A percentile compares a stretch with the other conserved stretches of the same genome.
Evolutionary conservation across 305 asterid genomes (phyloP).

Genomic region (Solanum aculeatissimum): DNA sequence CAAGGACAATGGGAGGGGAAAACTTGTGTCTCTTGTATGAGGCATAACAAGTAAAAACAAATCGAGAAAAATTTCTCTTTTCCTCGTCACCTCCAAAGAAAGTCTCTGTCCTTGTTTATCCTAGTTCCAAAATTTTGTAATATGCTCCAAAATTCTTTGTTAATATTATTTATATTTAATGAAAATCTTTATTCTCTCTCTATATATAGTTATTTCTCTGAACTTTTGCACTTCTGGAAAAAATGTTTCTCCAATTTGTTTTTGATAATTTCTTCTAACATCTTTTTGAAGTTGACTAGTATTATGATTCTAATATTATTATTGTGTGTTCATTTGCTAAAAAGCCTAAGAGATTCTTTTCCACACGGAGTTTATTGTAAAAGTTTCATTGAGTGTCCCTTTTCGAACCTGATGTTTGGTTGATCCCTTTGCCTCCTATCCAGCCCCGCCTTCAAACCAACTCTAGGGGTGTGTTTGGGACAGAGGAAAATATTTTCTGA

Average conservation of each 20-base stretch:
- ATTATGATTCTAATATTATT: not conserved
- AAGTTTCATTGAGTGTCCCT: not conserved
- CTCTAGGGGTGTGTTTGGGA: too few species aligned
- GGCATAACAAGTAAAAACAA: not conserved
- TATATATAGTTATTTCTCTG: not conserved
- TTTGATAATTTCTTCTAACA: not conserved
- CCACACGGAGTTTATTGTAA: not conserved
- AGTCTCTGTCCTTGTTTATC: not conserved
- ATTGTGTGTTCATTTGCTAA: not conserved
- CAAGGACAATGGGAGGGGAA: not conserved
- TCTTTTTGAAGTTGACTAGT: not conserved
- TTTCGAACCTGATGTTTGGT: not conserved
- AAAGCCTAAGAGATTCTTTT: too few species aligned
- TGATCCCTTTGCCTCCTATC: too few species aligned
- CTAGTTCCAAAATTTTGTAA: conserved; percentile 13
- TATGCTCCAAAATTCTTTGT: not conserved
- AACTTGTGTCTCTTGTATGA: not conserved
- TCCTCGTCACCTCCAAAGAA: not conserved
- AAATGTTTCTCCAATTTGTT: not conserved
- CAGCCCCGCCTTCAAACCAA: too few species aligned
- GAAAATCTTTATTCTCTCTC: not conserved
- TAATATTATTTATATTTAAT: not conserved
- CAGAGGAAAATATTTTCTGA: too few species aligned
- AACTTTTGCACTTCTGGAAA: not conserved
- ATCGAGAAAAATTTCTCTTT: not conserved